phyloP scores from a whole-genome alignment of 495 filamentous ascomycete genomes.

The Aspergillus homomorphus region DNA sequence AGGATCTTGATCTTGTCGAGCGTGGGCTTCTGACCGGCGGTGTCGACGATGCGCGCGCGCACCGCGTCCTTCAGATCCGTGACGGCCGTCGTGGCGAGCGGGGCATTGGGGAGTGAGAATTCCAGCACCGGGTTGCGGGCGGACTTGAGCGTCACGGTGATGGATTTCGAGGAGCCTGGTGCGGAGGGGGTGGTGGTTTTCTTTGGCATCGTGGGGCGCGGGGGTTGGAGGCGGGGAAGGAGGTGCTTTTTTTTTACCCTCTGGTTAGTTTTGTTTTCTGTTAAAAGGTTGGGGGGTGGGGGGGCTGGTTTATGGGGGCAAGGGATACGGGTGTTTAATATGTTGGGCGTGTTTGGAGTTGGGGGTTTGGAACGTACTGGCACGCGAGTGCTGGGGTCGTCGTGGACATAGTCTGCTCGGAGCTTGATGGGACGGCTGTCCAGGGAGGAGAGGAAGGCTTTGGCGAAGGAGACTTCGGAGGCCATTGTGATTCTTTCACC shows the following conservation, averaged over 20 bases:
- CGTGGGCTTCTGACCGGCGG: conserved; percentile 29
- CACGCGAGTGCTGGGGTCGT: conserved; percentile 66
- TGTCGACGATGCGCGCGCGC: conserved; percentile 42
- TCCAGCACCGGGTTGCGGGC: conserved; percentile 68
- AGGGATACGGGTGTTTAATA: too few species aligned
- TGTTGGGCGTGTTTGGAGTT: too few species aligned
- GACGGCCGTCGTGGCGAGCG: conserved; percentile 62
- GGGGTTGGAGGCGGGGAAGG: conserved; percentile 44
- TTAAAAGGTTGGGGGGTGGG: neutral
- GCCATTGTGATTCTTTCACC: too few species aligned
- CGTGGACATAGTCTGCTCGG: conserved; percentile 78
- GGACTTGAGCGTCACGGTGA: conserved; percentile 66
- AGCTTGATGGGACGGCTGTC: conserved; percentile 76
- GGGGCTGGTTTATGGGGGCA: too few species aligned
- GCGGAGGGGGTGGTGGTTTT: conserved; percentile 40
- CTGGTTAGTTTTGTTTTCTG: neutral
- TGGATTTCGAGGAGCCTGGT: conserved; percentile 46
- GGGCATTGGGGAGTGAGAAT: conserved; percentile 54
- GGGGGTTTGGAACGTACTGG: conserved; percentile 56
- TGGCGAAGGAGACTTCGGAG: conserved; percentile 80
- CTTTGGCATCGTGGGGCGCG: conserved; percentile 50
- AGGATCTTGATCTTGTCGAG: conserved; percentile 78
- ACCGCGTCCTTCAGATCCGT: conserved; percentile 69
- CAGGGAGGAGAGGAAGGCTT: conserved; percentile 74
- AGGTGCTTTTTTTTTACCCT: conserved; percentile 35